Conservation (phyloP, 2,329 filamentous ascomycete species). For the Simplicillium aogashimaense region DNA sequence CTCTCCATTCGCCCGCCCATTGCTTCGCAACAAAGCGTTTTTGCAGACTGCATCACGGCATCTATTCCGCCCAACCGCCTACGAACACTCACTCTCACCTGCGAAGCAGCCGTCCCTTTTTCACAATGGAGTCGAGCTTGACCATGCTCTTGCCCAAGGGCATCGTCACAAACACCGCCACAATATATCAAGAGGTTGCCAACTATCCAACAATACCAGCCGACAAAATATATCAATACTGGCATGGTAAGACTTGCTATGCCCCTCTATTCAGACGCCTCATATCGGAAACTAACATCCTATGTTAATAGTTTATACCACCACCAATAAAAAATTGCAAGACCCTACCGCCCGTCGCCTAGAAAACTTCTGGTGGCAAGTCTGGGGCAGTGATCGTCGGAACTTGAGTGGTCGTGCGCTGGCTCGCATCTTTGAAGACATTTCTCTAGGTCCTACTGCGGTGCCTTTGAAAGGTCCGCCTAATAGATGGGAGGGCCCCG, state of each 20-base stretch:
- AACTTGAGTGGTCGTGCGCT: slow-evolving; percentile 41
- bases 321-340: slow-evolving; percentile 45
- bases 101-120: too few species aligned
- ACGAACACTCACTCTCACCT: too few species aligned
- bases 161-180: slow-evolving; percentile 42
- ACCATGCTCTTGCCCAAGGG: slow-evolving; percentile 45
- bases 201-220: slow-evolving; percentile 37
- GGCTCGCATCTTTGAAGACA: slow-evolving; percentile 45
- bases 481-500: slow-evolving; percentile 41
- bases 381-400: slow-evolving; percentile 49
- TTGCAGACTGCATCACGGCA: too few species aligned
- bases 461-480: slow-evolving; percentile 43
- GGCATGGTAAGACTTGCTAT: slow-evolving; percentile 39
- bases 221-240: slow-evolving; percentile 45
- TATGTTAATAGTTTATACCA: slow-evolving; percentile 42
- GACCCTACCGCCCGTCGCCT: slow-evolving; percentile 54
- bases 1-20: too few species aligned
- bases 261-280: slow-evolving; percentile 4
- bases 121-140: slow-evolving; percentile 22
- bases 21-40: too few species aligned
- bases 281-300: slow-evolving; percentile 5
- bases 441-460: slow-evolving; percentile 47
- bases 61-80: too few species aligned
- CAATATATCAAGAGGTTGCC: slow-evolving; percentile 44
- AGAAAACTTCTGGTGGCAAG: slow-evolving; percentile 59